Percentiles rank a stretch among this genome's conserved stretches.
Evolutionary conservation across 192 early-diverging fungal species (phyloP).

Genomic region (Fimicolochytrium jonesii): DNA sequence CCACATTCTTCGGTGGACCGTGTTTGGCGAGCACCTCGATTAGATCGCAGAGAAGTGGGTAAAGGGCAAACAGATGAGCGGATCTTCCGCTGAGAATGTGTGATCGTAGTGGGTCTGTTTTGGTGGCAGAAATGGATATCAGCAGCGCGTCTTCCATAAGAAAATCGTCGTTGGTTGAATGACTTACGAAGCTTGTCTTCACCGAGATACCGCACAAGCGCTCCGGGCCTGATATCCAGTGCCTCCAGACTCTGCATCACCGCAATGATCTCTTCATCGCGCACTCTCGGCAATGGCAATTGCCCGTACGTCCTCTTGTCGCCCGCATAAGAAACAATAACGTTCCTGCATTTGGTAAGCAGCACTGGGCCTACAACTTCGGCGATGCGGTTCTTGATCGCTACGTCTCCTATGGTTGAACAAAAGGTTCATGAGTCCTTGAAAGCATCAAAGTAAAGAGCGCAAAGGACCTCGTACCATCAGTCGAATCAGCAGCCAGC

Average conservation of each 20-base stretch:
- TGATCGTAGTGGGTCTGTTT: constrained; percentile 42
- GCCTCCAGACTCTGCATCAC: constrained; percentile 48
- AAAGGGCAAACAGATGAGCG: constrained; percentile 70
- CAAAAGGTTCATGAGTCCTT: neutral
- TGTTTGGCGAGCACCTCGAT: constrained; percentile 25
- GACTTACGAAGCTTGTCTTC: constrained; percentile 42
- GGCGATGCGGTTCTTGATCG: constrained; percentile 47
- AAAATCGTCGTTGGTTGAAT: no score
- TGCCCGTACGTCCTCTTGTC: constrained; percentile 67
- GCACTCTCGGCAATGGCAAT: constrained; percentile 64
- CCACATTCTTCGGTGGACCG: constrained; percentile 3
- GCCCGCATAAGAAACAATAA: constrained; percentile 55
- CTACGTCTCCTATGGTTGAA: neutral
- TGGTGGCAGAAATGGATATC: no score
- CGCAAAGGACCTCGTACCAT: constrained; percentile 17
- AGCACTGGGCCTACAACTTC: constrained; percentile 56
- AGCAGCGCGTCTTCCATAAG: no score
- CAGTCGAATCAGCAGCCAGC: no score
- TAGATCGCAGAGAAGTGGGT: constrained; percentile 58
- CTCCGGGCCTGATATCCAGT: constrained; percentile 43
- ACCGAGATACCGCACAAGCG: constrained; percentile 29
- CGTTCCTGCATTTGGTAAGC: constrained; percentile 54
- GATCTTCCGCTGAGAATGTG: constrained; percentile 51
- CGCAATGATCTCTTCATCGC: constrained; percentile 56
- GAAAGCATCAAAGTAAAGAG: no score